Base-by-base conservation (phyloP, 768 basidiomycete species). In the Coprinopsis cinerea region DNA sequence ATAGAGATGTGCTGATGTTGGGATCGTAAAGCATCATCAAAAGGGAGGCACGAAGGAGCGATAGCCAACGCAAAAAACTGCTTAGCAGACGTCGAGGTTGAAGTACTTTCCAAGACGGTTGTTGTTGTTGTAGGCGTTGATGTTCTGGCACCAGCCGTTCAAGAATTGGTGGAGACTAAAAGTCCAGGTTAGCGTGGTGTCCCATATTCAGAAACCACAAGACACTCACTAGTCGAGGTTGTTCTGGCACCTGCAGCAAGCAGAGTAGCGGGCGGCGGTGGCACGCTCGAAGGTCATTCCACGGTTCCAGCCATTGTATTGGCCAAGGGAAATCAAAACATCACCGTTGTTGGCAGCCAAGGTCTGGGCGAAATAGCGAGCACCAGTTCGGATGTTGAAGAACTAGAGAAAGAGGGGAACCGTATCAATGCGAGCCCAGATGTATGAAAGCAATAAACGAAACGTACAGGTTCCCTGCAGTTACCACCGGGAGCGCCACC, bases 171-270 rank as follows among this genome's bases (percentile, higher is more conserved):
- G 74, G 17, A 89, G 59, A 63, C 85, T 88, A 54, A 3, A 48
- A 18, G 18, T 4, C 4, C 20, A 58, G 4, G 25, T 14, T 26
- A n/a, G 18, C 11, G 4, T 5, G 39, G 47, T 26, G 1, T 13
- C n/a, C 20, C 23, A 49, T 7, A 26, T 18, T 24, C 14, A 43
- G 32, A 27, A 6, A 23, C 35, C 15, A 47, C 46, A 46, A 27
- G 47, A 47, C 26, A 72, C 84, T 57, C 59, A 85, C 87, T 93
- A 93, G 67, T 92, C 91, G 42, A 89, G 72, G 69, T 92, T 92
- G 62, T 89, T 83, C 71, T 91, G 89, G 64, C 84, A 84, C 39
- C 62, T 67, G 65, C 83, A 87, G 69, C 85, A 87, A 42, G 59
- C 27, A 1, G 71, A 66, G 43, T 68, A 45, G 10, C 69, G 75